Evolutionary conservation across 1,139 yeast genomes (phyloP), one percentile per base, ranked within the genome.

Genomic region (Geotrichum reessii): DNA sequence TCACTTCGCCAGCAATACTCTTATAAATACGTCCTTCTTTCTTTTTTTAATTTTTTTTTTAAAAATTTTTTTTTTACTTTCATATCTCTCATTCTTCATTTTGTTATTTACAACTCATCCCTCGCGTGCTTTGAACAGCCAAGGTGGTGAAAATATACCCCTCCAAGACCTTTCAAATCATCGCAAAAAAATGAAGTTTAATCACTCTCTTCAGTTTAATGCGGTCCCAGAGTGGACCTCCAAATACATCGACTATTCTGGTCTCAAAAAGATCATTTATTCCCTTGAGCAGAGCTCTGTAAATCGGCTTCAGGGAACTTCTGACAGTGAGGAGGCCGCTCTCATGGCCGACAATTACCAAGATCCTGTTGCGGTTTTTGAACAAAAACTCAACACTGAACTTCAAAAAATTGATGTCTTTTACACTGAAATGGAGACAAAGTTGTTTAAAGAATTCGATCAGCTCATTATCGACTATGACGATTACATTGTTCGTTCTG

Each of bases 191-290:
- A 86, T 86, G 93, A 86, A 86, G 77, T 86, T 86, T 70, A 80
- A 86, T 55, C 87, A 85, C 65, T 83, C 90, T 46, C 76, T 86
- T 59, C 87, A 85, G 72, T 85, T 86, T 73, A 86, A 86, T 70
- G 87, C 89, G 24, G 92, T 86, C 42, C 92, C 93, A 4, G 93
- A 86, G 67, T 86, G 93, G 92, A 79, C 85, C 56, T 83, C 86
- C 58, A 73, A 78, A 62, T 86, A 86, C 68, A 76, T 86, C 62
- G 84, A 84, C 69, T 86, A 86, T 70, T 82, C 86, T 3, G 77
- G 80, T 9, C 76, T 86, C 53, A 86, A 86, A 68, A 84, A 83
- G 69, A 75, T 55, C 24, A 81, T 85, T 50, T 86, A 85, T 67
- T 65, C 71, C 27, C 70, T 79, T 37, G 82, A 80, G 61, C 72